Conservation (phyloP, 1,284 basidiomycete species). For the Ustilago nuda region DNA sequence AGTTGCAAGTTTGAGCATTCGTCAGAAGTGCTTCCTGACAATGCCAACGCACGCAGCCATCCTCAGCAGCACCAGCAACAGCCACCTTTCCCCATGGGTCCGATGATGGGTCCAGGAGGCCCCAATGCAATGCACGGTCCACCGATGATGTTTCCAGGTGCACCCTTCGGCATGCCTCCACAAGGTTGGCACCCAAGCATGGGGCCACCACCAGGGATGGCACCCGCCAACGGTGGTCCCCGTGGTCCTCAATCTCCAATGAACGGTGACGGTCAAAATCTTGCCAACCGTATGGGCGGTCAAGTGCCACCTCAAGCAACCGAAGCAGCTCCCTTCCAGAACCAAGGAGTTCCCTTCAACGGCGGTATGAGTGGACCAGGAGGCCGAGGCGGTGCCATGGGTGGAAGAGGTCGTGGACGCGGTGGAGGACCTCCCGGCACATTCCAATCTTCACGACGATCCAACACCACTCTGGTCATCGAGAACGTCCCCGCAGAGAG, state of each 20-base stretch:
- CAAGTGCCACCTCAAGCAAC: constrained; percentile 24
- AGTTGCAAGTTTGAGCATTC: constrained; percentile 88
- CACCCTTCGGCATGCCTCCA: constrained; percentile 48
- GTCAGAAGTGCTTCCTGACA: constrained; percentile 40
- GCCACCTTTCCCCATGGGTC: constrained; percentile 36
- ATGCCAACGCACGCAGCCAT: constrained; percentile 24
- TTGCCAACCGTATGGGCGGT: constrained; percentile 41
- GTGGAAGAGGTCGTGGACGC: constrained; percentile 71
- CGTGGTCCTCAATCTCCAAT: constrained; percentile 10
- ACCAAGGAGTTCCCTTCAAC: constrained; percentile 18
- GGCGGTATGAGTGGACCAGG: constrained; percentile 28
- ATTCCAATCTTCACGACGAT: constrained; percentile 64
- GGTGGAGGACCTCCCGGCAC: constrained; percentile 73
- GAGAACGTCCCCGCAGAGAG: constrained; percentile 91
- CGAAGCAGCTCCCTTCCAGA: constrained; percentile 16
- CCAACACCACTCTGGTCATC: constrained; percentile 85
- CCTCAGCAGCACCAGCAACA: constrained; percentile 22
- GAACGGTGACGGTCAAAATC: constrained; percentile 38
- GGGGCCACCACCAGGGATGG: constrained; percentile 39
- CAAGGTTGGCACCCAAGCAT: constrained; percentile 47
- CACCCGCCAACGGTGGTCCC: constrained; percentile 13
- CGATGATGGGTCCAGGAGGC: constrained; percentile 40
- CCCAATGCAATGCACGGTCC: constrained; percentile 41
- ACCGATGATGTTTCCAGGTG: constrained; percentile 51
- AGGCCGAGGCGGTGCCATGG: constrained; percentile 69